These are phyloP conservation scores for Scheffersomyces amazonensis DNA, from an alignment of 805 yeast species.

Conservation along the genomic window DNA sequence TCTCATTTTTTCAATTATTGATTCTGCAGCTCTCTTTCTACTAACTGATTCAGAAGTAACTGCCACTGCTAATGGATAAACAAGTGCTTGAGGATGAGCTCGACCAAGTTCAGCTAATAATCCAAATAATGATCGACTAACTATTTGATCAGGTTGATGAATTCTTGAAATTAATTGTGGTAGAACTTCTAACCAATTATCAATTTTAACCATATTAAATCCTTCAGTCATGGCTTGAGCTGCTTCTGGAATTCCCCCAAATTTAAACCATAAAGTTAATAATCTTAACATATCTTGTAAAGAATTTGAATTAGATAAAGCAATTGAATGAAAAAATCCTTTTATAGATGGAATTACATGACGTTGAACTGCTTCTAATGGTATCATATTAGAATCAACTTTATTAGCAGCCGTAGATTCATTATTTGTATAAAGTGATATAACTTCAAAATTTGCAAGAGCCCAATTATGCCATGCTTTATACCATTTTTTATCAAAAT, in stretches of 20 bases:
- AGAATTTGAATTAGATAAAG: constrained; percentile 81
- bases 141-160: constrained; percentile 88
- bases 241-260: constrained; percentile 91
- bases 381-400: constrained; percentile 20
- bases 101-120: constrained; percentile 84
- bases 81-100: constrained; percentile 96
- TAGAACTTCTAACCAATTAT: constrained; percentile 91
- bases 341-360: constrained; percentile 95
- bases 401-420: constrained; percentile 12
- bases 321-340: constrained; percentile 93
- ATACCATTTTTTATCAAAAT: constrained; percentile 90
- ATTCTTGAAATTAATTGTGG: constrained; percentile 96
- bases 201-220: constrained; percentile 81
- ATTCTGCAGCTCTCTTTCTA: constrained; percentile 86
- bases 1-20: constrained; percentile 89
- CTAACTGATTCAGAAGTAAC: constrained; percentile 88
- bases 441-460: constrained; percentile 92
- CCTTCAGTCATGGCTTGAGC: constrained; percentile 90
- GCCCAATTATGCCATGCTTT: constrained; percentile 99
- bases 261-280: constrained; percentile 91
- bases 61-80: constrained; percentile 93
- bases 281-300: constrained; percentile 89
- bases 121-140: constrained; percentile 75
- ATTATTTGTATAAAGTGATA: constrained; percentile 53
- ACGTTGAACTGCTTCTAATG: constrained; percentile 63